Evolutionary conservation across 352 stramenopile genomes (phyloP), one percentile per base, ranked within the genome.

Genomic region (Phytophthora sp.): DNA sequence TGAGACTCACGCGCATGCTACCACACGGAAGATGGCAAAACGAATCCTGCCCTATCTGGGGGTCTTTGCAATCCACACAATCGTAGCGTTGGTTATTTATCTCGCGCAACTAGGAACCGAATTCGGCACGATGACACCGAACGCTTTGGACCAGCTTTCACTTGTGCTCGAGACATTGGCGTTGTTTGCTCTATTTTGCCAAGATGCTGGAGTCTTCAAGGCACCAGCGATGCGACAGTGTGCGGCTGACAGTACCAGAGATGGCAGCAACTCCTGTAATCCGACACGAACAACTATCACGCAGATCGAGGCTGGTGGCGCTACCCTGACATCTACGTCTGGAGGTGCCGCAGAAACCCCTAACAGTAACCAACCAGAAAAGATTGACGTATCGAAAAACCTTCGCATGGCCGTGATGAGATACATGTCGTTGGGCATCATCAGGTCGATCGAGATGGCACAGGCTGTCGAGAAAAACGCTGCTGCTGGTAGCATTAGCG

Each of bases 361-460:
- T 13, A 30, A 44, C 34, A 51, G 51, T 11, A 31, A 72, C 11
- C 41, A 64, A 12, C 50, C 39, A 0, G 74, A 86, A 17, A 75
- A 77, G 35, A 73, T 90, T 18, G 87, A 95, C 37, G 73, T 95
- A 24, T 88, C 84, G 4, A 92, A 89, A 59, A 87, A 92, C 31
- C 68, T 95, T 28, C 83, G 87, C 21, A 89, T 88, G 74, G 82
- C 88, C 60, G 75, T 95, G 54, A 94, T 95, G 87, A 85, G 85
- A 63, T 95, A 95, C 62, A 95, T 88, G 68, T 92, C 82, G 11
- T 82, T 89, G 69, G 87, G 84, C 3, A 94, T 95, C 43, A 84
- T 88, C 58, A 71, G 87, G 61, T 91, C 79, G 3, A 91, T 87
- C 53, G 72, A 84, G 31, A 71, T 82, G 50, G 76, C 77, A 15